Evolutionary conservation across 1,139 yeast genomes (phyloP), one percentile per base, ranked within the genome.

Genomic region (Suhomyces choctaworum): DNA sequence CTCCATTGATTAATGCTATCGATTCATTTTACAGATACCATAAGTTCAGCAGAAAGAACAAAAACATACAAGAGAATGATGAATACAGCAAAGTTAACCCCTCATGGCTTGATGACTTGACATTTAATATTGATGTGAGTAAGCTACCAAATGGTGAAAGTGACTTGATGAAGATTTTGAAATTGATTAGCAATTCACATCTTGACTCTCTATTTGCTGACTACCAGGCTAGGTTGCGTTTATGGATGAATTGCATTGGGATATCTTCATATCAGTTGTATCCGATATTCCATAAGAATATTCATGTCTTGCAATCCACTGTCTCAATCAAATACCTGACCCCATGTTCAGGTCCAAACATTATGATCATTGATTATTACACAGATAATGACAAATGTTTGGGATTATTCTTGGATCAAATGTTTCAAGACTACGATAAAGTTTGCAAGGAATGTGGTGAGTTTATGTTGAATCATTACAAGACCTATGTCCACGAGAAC

Each of bases 311-410:
- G 24, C 88, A 83, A 53, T 84, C 96, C 0, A 78, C 87, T 56
- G 92, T 90, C 1, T 86, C 95, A 4, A 78, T 81, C 10, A 85
- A 81, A 46, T 85, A 88, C 29, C 86, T 95, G 0, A 88, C 96
- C 0, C 97, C 97, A 0, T 94, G 98, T 53, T 70, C 81, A 32
- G 97, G 97, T 0, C 98, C 99, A 0, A 88, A 79, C 36, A 70
- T 82, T 21, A 78, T 87, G 19, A 79, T 82, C 2, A 82, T 90
- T 36, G 96, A 90, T 46, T 94, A 76, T 54, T 94, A 92, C 55
- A 82, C 96, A 64, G 96, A 89, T 32, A 86, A 82, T 42, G 98
- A 94, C 54, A 83, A 84, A 54, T 83, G 96, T 11, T 62, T 94
- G 29, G 98, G 98, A 0, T 85, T 85, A 45, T 89, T 83, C 51